These are phyloP conservation scores for Microbotryum saponariae DNA, from an alignment of 1,284 basidiomycete species.

Conservation along the genomic window DNA sequence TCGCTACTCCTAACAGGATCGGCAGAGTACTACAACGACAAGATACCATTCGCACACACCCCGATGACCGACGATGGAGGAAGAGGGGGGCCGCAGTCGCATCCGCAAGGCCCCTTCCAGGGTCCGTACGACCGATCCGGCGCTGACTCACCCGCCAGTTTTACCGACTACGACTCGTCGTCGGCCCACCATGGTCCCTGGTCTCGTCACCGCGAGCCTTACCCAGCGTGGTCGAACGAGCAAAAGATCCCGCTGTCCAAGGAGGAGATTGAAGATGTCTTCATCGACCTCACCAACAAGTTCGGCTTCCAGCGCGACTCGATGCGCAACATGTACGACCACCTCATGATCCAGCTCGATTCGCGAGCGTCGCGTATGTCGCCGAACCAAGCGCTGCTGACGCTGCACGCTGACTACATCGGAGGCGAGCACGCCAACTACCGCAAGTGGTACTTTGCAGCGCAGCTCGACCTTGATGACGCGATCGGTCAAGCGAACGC, in stretches of 20 bases:
- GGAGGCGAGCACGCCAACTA: slow-evolving; percentile 93
- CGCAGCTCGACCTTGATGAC: slow-evolving; percentile 96
- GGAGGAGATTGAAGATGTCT: slow-evolving; percentile 98
- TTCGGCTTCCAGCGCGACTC: slow-evolving; percentile 93
- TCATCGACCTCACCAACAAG: slow-evolving; percentile 95
- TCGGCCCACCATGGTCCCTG: slow-evolving; percentile 19
- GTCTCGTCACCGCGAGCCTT: slow-evolving; percentile 55
- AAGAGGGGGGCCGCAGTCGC: background rate
- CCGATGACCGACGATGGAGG: too few relatives aligned
- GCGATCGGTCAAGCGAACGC: slow-evolving; percentile 84
- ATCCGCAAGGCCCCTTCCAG: slow-evolving; percentile 20
- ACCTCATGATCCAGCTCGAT: slow-evolving; percentile 96
- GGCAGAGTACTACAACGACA: too few relatives aligned
- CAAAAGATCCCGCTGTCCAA: slow-evolving; percentile 91
- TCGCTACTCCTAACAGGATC: too few relatives aligned
- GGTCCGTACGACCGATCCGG: slow-evolving; percentile 16
- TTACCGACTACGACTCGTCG: slow-evolving; percentile 28
- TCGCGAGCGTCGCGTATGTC: slow-evolving; percentile 95
- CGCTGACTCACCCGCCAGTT: slow-evolving; percentile 25
- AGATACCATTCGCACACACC: too few relatives aligned
- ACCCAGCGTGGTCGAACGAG: slow-evolving; percentile 87
- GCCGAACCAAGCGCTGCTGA: slow-evolving; percentile 86
- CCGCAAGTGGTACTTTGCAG: slow-evolving; percentile 99
- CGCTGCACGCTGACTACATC: slow-evolving; percentile 97
- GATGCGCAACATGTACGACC: slow-evolving; percentile 73